Percentiles rank a stretch among this genome's conserved stretches.
phyloP scores from a whole-genome alignment of 2,329 filamentous ascomycete species.

The Neofusicoccum sp. region DNA sequence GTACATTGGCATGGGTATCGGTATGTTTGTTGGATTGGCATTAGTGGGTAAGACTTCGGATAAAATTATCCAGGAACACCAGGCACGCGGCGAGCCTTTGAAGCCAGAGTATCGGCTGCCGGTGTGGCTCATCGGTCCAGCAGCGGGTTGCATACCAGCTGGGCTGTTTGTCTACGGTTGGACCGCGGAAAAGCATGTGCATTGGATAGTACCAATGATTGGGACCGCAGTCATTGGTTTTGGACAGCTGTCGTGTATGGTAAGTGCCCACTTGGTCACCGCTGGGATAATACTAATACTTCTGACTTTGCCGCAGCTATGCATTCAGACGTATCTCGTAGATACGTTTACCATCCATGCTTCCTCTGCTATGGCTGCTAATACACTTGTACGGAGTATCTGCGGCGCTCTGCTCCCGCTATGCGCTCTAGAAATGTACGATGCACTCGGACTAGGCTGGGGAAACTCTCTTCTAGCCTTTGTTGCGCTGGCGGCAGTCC shows the following conservation, averaged over 20 bases:
- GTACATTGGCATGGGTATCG: conserved; percentile 41
- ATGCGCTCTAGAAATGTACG: conserved; percentile 61
- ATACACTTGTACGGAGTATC: conserved; percentile 58
- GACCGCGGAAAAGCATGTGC: conserved; percentile 54
- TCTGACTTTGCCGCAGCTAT: not conserved
- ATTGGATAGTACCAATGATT: conserved; percentile 62
- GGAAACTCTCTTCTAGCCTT: conserved; percentile 61
- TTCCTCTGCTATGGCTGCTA: conserved; percentile 63
- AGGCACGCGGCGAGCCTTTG: conserved; percentile 30
- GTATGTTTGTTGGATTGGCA: conserved; percentile 42
- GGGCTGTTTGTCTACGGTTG: conserved; percentile 60
- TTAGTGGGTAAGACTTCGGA: conserved; percentile 41
- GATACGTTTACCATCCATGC: conserved; percentile 62
- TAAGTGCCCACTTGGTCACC: conserved; percentile 2
- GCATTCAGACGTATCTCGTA: conserved; percentile 63
- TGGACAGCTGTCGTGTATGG: conserved; percentile 40
- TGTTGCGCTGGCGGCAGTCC: too few species aligned
- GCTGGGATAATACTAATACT: not conserved
- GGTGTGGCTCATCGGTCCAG: conserved; percentile 40
- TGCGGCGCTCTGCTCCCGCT: conserved; percentile 62
- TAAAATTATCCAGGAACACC: conserved; percentile 37
- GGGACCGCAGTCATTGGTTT: conserved; percentile 55
- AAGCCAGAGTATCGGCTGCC: conserved; percentile 49
- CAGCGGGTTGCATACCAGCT: conserved; percentile 40
- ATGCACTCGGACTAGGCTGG: conserved; percentile 61